These are phyloP conservation scores for Pelargonium nanum DNA, from an alignment of 345 rosid genomes.

Conservation along the genomic window DNA sequence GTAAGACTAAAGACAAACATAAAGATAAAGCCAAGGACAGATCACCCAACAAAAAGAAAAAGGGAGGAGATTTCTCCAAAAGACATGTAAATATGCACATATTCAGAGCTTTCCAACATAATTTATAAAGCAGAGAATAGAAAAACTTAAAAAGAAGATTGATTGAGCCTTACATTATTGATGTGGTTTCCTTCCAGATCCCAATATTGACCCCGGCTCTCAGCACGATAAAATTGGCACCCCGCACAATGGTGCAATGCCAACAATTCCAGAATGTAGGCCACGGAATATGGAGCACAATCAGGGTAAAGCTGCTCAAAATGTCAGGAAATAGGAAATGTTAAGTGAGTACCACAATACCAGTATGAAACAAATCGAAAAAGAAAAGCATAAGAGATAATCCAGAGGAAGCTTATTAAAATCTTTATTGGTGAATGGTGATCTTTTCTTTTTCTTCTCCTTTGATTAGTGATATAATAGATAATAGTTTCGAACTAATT, in stretches of 20 bases:
- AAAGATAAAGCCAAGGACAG: background rate
- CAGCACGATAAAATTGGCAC: slow-evolving; percentile 84
- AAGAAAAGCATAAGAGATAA: background rate
- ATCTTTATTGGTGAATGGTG: background rate
- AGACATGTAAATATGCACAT: no score
- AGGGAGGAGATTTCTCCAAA: background rate
- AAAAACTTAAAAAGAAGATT: background rate
- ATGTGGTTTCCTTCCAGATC: slow-evolving; percentile 77
- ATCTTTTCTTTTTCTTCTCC: no score
- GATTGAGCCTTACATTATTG: slow-evolving; percentile 36
- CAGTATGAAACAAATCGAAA: background rate
- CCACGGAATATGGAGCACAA: slow-evolving; percentile 81
- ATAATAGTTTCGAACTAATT: no score
- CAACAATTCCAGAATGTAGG: slow-evolving; percentile 75
- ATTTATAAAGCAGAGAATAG: background rate
- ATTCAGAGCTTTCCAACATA: background rate
- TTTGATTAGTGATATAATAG: background rate
- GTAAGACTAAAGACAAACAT: background rate
- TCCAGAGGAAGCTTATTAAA: background rate
- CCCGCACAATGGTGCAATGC: slow-evolving; percentile 70
- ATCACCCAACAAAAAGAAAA: background rate
- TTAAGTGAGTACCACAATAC: background rate
- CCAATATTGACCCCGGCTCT: slow-evolving; percentile 66
- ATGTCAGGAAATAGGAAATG: background rate
- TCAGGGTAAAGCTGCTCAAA: slow-evolving; percentile 79